Conservation (phyloP, 495 filamentous ascomycete species). For the Aspergillus panamensis region DNA sequence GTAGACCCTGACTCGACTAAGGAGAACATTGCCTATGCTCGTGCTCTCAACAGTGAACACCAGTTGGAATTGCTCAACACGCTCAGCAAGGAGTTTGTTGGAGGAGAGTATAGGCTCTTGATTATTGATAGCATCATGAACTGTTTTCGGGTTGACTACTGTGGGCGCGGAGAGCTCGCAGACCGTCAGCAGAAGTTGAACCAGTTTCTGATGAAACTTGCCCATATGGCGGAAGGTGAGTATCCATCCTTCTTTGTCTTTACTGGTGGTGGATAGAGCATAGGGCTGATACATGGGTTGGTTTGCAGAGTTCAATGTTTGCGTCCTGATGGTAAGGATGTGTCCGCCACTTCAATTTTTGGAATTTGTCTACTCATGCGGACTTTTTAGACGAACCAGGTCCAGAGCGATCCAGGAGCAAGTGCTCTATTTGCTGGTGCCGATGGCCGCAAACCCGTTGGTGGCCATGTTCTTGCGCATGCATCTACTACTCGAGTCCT, state of each 20-base stretch:
- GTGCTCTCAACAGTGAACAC: slow-evolving; percentile 72
- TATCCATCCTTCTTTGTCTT: slow-evolving; percentile 11
- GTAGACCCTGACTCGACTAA: slow-evolving; percentile 61
- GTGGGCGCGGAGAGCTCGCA: slow-evolving; percentile 69
- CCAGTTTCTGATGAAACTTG: slow-evolving; percentile 64
- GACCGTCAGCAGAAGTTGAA: slow-evolving; percentile 75
- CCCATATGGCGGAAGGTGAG: slow-evolving; percentile 69
- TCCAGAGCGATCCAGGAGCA: slow-evolving; percentile 77
- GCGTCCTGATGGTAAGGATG: slow-evolving; percentile 61
- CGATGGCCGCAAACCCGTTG: slow-evolving; percentile 71
- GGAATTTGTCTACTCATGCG: neutral
- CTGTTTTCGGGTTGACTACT: slow-evolving; percentile 72
- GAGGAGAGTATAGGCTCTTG: slow-evolving; percentile 66
- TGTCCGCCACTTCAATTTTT: neutral
- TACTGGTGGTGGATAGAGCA: neutral
- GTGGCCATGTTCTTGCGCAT: slow-evolving; percentile 77
- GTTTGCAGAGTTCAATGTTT: slow-evolving; percentile 67
- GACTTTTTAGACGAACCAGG: slow-evolving; percentile 65
- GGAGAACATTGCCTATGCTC: slow-evolving; percentile 73
- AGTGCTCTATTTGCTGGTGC: slow-evolving; percentile 75
- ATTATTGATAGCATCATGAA: slow-evolving; percentile 80
- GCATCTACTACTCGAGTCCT: slow-evolving; percentile 72
- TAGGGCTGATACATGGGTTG: neutral
- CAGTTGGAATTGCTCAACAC: slow-evolving; percentile 68
- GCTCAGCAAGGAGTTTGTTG: slow-evolving; percentile 62